Conservation (phyloP, 768 basidiomycete genomes). For the Mycena metata region DNA sequence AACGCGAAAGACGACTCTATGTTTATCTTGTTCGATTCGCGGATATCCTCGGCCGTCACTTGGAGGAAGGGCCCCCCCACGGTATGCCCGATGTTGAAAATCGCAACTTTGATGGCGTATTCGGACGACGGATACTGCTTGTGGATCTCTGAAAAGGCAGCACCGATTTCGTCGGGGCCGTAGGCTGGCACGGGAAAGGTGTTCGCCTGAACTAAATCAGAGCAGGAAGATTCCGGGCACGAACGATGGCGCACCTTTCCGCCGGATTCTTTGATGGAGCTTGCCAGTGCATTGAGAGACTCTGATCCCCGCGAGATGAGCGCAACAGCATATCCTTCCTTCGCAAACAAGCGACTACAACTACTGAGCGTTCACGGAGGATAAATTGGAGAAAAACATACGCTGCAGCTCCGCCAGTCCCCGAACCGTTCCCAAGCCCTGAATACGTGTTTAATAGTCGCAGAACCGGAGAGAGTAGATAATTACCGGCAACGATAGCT, state of each 20-base stretch:
- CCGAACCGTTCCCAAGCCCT: constrained; percentile 64
- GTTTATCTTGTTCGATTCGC: constrained; percentile 63
- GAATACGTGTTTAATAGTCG: neutral
- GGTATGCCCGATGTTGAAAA: constrained; percentile 73
- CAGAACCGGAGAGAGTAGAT: neutral
- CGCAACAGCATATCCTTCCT: too few species aligned
- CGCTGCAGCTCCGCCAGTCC: constrained; percentile 72
- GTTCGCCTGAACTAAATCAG: constrained; percentile 59
- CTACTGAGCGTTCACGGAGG: too few species aligned
- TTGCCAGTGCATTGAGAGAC: constrained; percentile 63
- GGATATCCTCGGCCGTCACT: constrained; percentile 69
- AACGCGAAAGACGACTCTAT: constrained; percentile 74
- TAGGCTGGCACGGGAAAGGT: constrained; percentile 69
- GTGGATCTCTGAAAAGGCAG: constrained; percentile 63
- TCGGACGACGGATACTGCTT: constrained; percentile 60
- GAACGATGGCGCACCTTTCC: constrained; percentile 61
- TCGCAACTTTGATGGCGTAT: constrained; percentile 67
- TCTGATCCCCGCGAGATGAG: constrained; percentile 72
- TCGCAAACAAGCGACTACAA: too few species aligned
- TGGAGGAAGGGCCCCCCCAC: constrained; percentile 79
- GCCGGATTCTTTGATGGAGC: constrained; percentile 68
- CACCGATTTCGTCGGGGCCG: constrained; percentile 63
- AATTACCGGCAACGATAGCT: constrained; percentile 23
- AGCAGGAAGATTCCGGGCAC: neutral
- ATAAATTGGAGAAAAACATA: too few species aligned